Evolutionary conservation across 257 asterid species (phyloP).

Genomic region (Capsicum baccatum): DNA sequence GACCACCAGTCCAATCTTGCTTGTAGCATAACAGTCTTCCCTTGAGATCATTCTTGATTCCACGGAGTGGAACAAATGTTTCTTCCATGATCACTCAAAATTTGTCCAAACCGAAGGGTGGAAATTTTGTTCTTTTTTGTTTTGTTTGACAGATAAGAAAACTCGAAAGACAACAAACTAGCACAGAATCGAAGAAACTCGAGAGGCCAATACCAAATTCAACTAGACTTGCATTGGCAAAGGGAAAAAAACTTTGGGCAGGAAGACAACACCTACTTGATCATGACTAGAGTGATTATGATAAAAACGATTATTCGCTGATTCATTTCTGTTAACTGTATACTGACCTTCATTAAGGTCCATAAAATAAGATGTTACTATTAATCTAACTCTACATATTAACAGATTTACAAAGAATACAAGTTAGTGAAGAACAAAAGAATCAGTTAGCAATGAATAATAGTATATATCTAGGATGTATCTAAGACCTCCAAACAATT

Average conservation of each 20-base stretch:
- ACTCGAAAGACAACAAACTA: not conserved
- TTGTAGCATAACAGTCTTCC: slow-evolving; percentile 84
- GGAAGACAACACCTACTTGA: slow-evolving; percentile 29
- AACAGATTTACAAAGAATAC: slow-evolving; percentile 31
- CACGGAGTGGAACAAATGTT: slow-evolving; percentile 89
- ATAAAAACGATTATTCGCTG: slow-evolving; percentile 15
- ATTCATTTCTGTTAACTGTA: slow-evolving; percentile 28
- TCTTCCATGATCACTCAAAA: slow-evolving; percentile 68
- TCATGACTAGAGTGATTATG: slow-evolving; percentile 18
- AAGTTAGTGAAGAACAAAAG: slow-evolving; percentile 28
- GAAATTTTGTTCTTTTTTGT: not conserved
- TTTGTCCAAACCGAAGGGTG: slow-evolving; percentile 24
- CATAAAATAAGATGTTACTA: slow-evolving; percentile 15
- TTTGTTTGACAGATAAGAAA: not conserved
- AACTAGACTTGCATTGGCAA: slow-evolving; percentile 29
- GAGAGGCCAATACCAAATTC: slow-evolving; percentile 31
- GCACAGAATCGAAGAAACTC: slow-evolving; percentile 22
- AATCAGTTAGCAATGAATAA: slow-evolving; percentile 27
- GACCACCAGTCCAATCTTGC: slow-evolving; percentile 89
- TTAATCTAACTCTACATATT: slow-evolving; percentile 26
- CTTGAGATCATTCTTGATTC: slow-evolving; percentile 86
- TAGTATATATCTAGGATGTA: not conserved
- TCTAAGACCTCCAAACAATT: not conserved
- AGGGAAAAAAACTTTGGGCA: slow-evolving; percentile 26
- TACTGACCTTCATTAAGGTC: slow-evolving; percentile 31